These are phyloP conservation scores for Cetraspora pellucida DNA, from an alignment of 192 early-diverging fungal genomes.

Conservation along the genomic window DNA sequence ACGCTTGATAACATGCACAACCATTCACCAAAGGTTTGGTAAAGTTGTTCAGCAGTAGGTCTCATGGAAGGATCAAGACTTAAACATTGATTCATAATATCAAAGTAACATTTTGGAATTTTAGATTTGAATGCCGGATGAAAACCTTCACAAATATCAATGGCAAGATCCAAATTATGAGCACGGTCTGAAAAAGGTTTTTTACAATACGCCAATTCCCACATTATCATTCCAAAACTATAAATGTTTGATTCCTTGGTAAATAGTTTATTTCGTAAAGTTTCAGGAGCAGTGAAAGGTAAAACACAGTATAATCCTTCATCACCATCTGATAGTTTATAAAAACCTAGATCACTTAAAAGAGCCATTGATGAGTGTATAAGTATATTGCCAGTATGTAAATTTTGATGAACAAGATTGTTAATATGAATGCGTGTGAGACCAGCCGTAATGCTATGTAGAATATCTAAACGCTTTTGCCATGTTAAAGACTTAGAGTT, in stretches of 20 bases:
- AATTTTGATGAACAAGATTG: slow-evolving; percentile 43
- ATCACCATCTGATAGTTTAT: slow-evolving; percentile 30
- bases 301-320: slow-evolving; percentile 32
- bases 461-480: slow-evolving; percentile 38
- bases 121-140: not conserved
- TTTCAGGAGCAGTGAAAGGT: slow-evolving; percentile 47
- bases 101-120: not conserved
- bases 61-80: slow-evolving; percentile 16
- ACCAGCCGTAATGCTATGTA: slow-evolving; percentile 39
- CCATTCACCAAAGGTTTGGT: slow-evolving; percentile 34
- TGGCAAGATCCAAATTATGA: not conserved
- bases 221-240: slow-evolving; percentile 50
- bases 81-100: slow-evolving; percentile 27
- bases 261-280: slow-evolving; percentile 37
- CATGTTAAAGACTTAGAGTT: slow-evolving; percentile 38
- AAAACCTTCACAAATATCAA: slow-evolving; percentile 4
- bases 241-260: slow-evolving; percentile 45
- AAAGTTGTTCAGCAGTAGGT: slow-evolving; percentile 38
- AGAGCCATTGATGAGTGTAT: not conserved
- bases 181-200: slow-evolving; percentile 34
- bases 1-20: not conserved
- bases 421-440: slow-evolving; percentile 45
- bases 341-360: slow-evolving; percentile 42
- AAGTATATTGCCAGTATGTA: slow-evolving; percentile 31
- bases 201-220: slow-evolving; percentile 43